phyloP scores from a whole-genome alignment of 352 stramenopile genomes.

The Globisporangium ultimum region DNA sequence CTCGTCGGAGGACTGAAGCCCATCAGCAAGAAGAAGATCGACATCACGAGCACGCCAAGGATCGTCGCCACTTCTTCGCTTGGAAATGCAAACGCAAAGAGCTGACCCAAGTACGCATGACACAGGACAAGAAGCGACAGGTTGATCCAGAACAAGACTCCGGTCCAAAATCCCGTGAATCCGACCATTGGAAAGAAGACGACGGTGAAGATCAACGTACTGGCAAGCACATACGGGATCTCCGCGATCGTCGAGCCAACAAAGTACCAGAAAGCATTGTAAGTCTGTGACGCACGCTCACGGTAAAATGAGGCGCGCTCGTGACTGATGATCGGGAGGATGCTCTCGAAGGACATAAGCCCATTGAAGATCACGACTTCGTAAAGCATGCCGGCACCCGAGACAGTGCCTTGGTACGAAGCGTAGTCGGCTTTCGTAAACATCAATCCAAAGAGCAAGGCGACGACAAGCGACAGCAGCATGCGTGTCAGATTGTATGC shows the following conservation, averaged over 20 bases:
- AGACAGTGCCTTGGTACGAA: too few relatives aligned
- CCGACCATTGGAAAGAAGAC: slow-evolving; percentile 70
- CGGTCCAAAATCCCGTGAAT: slow-evolving; percentile 19
- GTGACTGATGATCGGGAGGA: too few relatives aligned
- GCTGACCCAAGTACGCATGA: slow-evolving; percentile 60
- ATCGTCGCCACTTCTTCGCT: too few relatives aligned
- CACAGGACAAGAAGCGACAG: slow-evolving; percentile 51
- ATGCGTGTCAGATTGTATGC: too few relatives aligned
- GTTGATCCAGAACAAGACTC: slow-evolving; percentile 62
- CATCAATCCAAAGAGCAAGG: too few relatives aligned
- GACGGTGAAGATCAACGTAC: slow-evolving; percentile 25
- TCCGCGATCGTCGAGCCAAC: slow-evolving; percentile 72
- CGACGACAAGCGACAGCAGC: too few relatives aligned
- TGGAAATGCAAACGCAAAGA: too few relatives aligned
- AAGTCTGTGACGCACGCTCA: slow-evolving; percentile 77
- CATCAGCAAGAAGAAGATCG: too few relatives aligned
- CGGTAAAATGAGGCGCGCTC: slow-evolving; percentile 57
- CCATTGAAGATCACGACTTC: slow-evolving; percentile 75
- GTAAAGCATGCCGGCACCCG: slow-evolving; percentile 49
- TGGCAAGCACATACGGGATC: slow-evolving; percentile 37
- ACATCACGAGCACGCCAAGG: too few relatives aligned
- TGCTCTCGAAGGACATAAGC: slow-evolving; percentile 60
- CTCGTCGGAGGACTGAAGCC: too few relatives aligned
- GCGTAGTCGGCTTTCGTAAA: too few relatives aligned
- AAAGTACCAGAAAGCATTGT: slow-evolving; percentile 69